Evolutionary conservation across 1,139 yeast genomes (phyloP).

Genomic region (Meyerozyma athensensis): DNA sequence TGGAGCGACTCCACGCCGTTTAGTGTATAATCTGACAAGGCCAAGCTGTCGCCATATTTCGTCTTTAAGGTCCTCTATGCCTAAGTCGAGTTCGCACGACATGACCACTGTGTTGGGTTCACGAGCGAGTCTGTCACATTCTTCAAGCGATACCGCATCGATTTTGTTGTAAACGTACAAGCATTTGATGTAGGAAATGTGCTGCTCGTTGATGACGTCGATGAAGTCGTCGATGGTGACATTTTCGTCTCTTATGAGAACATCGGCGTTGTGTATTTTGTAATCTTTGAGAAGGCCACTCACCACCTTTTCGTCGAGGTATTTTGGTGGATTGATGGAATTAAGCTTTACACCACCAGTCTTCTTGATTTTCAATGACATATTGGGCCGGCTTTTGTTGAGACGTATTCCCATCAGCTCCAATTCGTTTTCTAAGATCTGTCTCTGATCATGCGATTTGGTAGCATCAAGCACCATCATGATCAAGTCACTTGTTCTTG

Average conservation of each 20-base stretch:
- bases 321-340: slow-evolving; percentile 74
- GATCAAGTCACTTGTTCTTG: slow-evolving; percentile 89
- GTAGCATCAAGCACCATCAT: slow-evolving; percentile 96
- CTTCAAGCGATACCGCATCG: slow-evolving; percentile 93
- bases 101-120: slow-evolving; percentile 90
- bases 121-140: slow-evolving; percentile 85
- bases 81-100: slow-evolving; percentile 85
- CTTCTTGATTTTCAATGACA: slow-evolving; percentile 70
- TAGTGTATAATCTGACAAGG: slow-evolving; percentile 78
- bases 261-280: slow-evolving; percentile 90
- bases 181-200: slow-evolving; percentile 85
- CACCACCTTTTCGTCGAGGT: slow-evolving; percentile 77
- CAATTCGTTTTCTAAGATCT: slow-evolving; percentile 79
- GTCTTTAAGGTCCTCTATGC: slow-evolving; percentile 81
- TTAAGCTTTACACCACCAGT: slow-evolving; percentile 91
- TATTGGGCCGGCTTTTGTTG: slow-evolving; percentile 77
- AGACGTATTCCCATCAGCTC: slow-evolving; percentile 92
- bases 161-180: slow-evolving; percentile 91
- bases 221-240: slow-evolving; percentile 92
- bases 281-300: slow-evolving; percentile 76
- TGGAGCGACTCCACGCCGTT: slow-evolving; percentile 77
- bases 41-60: slow-evolving; percentile 90
- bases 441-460: slow-evolving; percentile 83
- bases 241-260: slow-evolving; percentile 80
- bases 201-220: slow-evolving; percentile 83